phyloP scores from a whole-genome alignment of 805 yeast genomes.

The Hanseniaspora lachancei region DNA sequence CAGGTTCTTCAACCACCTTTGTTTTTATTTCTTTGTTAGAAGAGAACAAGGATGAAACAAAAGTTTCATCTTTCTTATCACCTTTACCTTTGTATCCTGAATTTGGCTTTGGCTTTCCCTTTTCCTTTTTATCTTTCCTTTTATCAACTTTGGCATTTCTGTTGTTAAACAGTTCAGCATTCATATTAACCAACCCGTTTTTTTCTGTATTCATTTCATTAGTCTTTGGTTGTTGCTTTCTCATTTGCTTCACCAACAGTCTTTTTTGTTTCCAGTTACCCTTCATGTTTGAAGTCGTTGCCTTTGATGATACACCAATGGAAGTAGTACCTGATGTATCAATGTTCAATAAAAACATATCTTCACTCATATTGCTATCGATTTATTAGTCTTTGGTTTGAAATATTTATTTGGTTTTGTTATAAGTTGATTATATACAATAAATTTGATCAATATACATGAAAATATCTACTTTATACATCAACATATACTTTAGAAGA shows the following conservation, averaged over 20 bases:
- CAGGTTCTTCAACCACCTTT: slow-evolving; percentile 27
- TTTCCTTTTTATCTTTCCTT: not conserved
- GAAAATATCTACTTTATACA: too few relatives aligned
- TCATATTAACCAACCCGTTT: slow-evolving; percentile 10
- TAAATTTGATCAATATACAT: too few relatives aligned
- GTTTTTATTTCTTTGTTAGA: slow-evolving; percentile 43
- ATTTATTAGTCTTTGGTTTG: not conserved
- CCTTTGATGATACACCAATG: slow-evolving; percentile 17
- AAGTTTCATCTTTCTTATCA: slow-evolving; percentile 32
- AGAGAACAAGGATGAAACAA: slow-evolving; percentile 76
- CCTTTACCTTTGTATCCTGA: slow-evolving; percentile 27
- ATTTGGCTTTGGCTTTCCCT: slow-evolving; percentile 22
- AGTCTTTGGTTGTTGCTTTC: slow-evolving; percentile 33
- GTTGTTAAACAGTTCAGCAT: slow-evolving; percentile 7
- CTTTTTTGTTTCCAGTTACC: slow-evolving; percentile 79
- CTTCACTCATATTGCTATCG: slow-evolving; percentile 21
- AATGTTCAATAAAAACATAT: slow-evolving; percentile 53
- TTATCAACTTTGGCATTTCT: slow-evolving; percentile 11
- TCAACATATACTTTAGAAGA: too few relatives aligned
- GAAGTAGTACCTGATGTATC: slow-evolving; percentile 31
- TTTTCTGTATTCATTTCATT: not conserved
- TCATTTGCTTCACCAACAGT: slow-evolving; percentile 34
- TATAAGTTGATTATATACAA: not conserved
- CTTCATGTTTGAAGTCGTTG: slow-evolving; percentile 40
- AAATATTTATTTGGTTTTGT: not conserved